Evolutionary conservation across 2,329 filamentous ascomycete genomes (phyloP), one percentile per base, ranked within the genome.

Genomic region (Cercospora zeae-maydis): DNA sequence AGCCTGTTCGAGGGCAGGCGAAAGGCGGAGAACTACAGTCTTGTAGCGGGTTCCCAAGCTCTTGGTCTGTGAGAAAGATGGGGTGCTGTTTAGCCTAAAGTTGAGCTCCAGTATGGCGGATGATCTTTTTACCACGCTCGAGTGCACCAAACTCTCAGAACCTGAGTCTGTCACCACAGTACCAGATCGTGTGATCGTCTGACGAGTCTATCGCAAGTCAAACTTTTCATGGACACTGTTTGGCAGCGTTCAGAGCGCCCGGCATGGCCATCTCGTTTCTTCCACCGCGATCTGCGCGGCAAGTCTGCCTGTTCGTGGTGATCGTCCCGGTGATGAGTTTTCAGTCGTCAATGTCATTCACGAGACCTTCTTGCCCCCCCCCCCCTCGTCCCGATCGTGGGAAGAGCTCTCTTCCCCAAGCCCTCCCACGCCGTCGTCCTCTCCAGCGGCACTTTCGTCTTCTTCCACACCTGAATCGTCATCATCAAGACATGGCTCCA

Each of bases 41-140:
- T 53, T 34, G 42, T 49, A 53, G 49, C 34, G 49, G 49, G 30
- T 34, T 53, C 49, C 49, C 49, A 53, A 53, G 49, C 49, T 33
- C 49, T 34, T 34, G 27, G 27, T 9, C 24, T 33, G 27, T 53
- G 30, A 24, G 49, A 34, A 34, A 53, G 30, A 53, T 53, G 49
- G 49, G 49, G 49, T 53, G 49, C 27, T 21, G 16, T n/a, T 53
- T 53, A 53, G 49, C 19, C 49, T 53, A 53, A 53, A 53, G 6
- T 34, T 27, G 30, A 4, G 30, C 49, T 53, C 27, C 49, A 49
- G 42, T 3, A 3, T 49, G 42, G 42, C 21, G 42, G 42, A n/a
- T 49, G 21, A 49, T 49, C 42, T 49, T 7, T 27, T 21, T 49
- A n/a, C 42, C 42, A 49, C 42, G 2, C 21, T 8, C 21, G 6